Percentiles rank a stretch among this genome's conserved stretches.
These are phyloP conservation scores for Peronospora tabacina DNA, from an alignment of 352 stramenopile genomes.

Conservation along the genomic window DNA sequence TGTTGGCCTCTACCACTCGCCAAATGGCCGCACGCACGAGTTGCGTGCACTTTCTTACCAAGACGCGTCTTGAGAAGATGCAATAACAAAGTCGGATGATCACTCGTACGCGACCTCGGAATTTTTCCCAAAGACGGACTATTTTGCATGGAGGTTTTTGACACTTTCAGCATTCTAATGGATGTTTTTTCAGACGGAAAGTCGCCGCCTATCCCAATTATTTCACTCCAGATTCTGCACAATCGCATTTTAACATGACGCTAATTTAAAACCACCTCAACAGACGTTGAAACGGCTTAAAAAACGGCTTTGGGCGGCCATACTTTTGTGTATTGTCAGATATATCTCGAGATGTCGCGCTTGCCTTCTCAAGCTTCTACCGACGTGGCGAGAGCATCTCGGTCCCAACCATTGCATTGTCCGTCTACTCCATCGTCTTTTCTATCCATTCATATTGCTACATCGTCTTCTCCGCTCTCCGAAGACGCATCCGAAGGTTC, in stretches of 20 bases:
- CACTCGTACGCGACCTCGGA: no score
- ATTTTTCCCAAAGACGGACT: no score
- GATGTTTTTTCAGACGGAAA: no score
- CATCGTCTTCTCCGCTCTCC: conserved; percentile 5
- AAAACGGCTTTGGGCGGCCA: not conserved
- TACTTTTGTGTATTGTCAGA: not conserved
- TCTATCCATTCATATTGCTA: conserved; percentile 11
- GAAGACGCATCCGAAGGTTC: conserved; percentile 7
- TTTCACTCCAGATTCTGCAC: no score
- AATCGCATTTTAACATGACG: no score
- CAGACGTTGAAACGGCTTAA: no score
- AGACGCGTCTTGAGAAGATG: not conserved
- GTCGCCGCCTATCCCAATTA: no score
- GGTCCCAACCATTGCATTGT: conserved; percentile 7
- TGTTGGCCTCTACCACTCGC: not conserved
- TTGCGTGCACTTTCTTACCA: not conserved
- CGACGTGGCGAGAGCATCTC: not conserved
- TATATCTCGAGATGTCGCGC: not conserved
- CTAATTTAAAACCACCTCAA: no score
- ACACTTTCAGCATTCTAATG: no score
- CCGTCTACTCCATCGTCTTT: conserved; percentile 1
- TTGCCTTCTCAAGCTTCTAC: not conserved
- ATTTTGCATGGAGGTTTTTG: no score
- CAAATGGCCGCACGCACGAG: not conserved
- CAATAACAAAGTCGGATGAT: no score